Evolutionary conservation across 2,329 filamentous ascomycete genomes (phyloP).

Genomic region (Cladosporium cucumerinum): DNA sequence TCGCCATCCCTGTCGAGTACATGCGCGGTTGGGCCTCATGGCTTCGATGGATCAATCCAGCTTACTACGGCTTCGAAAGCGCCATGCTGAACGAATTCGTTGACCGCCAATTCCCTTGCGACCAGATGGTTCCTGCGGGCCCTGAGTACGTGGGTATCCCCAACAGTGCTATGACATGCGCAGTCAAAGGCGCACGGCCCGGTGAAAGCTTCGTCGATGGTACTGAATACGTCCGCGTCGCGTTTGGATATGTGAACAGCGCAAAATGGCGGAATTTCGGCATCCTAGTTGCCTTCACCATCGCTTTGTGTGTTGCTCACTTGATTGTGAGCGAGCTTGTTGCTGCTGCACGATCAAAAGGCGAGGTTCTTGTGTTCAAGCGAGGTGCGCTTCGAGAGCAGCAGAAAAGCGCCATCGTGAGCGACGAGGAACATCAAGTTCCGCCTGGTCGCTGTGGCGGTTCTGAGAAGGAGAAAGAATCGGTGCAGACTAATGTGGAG

Average conservation of each 20-base stretch:
- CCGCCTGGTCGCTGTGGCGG: slow-evolving; percentile 10
- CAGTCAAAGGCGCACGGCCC: slow-evolving; percentile 51
- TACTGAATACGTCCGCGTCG: slow-evolving; percentile 54
- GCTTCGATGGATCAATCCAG: slow-evolving; percentile 72
- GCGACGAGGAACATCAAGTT: slow-evolving; percentile 41
- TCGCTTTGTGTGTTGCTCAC: slow-evolving; percentile 62
- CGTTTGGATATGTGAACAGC: slow-evolving; percentile 55
- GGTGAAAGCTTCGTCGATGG: slow-evolving; percentile 55
- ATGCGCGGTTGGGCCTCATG: slow-evolving; percentile 72
- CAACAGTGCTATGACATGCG: slow-evolving; percentile 22
- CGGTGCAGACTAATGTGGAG: slow-evolving; percentile 45
- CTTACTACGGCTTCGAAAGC: slow-evolving; percentile 21
- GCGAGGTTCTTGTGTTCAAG: slow-evolving; percentile 63
- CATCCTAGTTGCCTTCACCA: slow-evolving; percentile 59
- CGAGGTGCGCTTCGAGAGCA: slow-evolving; percentile 36
- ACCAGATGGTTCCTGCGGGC: slow-evolving; percentile 29
- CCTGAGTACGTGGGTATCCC: slow-evolving; percentile 24
- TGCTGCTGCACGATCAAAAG: slow-evolving; percentile 57
- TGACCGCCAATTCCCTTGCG: slow-evolving; percentile 54
- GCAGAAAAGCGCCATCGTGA: slow-evolving; percentile 38
- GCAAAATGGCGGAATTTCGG: slow-evolving; percentile 61
- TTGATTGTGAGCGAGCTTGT: slow-evolving; percentile 61
- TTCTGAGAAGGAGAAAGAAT: slow-evolving; percentile 35
- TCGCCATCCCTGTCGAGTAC: slow-evolving; percentile 55
- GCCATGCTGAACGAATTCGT: slow-evolving; percentile 54